Base-by-base conservation (phyloP, 2,329 filamentous ascomycete genomes). In the Fusarium tanahbumbuense region DNA sequence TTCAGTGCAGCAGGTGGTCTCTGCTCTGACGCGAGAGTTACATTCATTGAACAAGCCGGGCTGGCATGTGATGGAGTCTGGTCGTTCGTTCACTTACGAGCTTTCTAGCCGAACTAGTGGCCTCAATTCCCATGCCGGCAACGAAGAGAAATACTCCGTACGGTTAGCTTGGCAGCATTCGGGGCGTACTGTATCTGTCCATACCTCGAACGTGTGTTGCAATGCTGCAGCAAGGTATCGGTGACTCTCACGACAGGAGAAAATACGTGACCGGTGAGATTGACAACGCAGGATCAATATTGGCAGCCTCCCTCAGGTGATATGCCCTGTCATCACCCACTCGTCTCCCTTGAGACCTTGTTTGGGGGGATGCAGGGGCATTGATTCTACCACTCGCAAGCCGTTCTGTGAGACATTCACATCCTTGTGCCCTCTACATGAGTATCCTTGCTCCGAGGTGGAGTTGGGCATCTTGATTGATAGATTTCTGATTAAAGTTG, bases 301-400 rank as follows among this genome's bases (percentile, higher is more conserved):
- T 54, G 15, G 68, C 34, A 55, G 49, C 45, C 52, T 67, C 37
- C 41, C 40, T 53, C 55, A 48, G 46, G 49, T 42, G 47, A 56
- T 30, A 23, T 53, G 46, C 58, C 63, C 67, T 56, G 49, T 28
- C 41, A 45, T 64, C 67, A 28, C 25, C 63, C 67, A 71, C 63
- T 70, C 44, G 45, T 54, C 49, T n/a, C 28, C 53, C 52, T 67
- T 34, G 48, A 56, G 42, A 53, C 67, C 55, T 50, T 49, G 57
- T 53, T 45, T 64, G 67, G 42, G 57, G 49, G 46, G 58, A 56
- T 56, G 68, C 68, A 64, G 68, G 68, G 68, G 68, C 64, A 11
- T 54, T 32, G 32, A 23, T 41, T 48, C 63, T 55, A 44, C 63
- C 59, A 68, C 56, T 70, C 63, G 32, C 58, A 25, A 56, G 63